These are phyloP conservation scores for Coemansia sp. DNA, from an alignment of 192 early-diverging fungal genomes.

Conservation along the genomic window DNA sequence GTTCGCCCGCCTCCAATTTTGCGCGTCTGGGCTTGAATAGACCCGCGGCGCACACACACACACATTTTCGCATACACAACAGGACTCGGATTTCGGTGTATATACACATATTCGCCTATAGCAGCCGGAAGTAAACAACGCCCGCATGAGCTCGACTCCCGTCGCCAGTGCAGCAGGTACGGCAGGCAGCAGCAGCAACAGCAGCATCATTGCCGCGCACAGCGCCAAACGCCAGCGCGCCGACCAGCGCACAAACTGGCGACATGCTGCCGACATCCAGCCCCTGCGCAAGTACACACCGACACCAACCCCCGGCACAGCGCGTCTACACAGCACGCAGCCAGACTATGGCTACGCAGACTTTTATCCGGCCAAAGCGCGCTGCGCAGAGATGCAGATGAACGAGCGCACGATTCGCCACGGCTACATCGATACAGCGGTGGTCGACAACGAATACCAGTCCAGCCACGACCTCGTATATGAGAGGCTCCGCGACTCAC, in stretches of 20 bases:
- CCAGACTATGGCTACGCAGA: conserved; percentile 37
- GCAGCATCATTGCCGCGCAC: not conserved
- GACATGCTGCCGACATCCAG: conserved; percentile 19
- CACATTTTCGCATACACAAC: no score
- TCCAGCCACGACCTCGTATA: conserved; percentile 37
- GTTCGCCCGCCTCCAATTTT: no score
- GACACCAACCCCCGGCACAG: conserved; percentile 23
- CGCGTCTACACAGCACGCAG: conserved; percentile 23
- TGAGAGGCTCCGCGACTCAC: conserved; percentile 39
- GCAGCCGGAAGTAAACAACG: no score
- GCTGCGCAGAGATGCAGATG: conserved; percentile 41
- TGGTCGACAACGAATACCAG: conserved; percentile 37
- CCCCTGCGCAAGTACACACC: conserved; percentile 45
- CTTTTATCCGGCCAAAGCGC: conserved; percentile 55
- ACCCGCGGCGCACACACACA: no score
- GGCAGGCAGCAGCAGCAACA: conserved; percentile 1
- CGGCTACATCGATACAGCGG: conserved; percentile 57
- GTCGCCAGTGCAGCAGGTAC: conserved; percentile 4
- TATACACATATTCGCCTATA: no score
- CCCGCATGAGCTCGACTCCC: conserved; percentile 31
- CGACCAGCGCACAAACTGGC: not conserved
- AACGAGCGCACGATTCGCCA: conserved; percentile 62
- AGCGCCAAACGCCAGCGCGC: not conserved
- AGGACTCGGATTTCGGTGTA: no score
- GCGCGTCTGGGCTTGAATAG: no score